Percentiles rank a stretch among this genome's conserved stretches.
Evolutionary conservation across 2,329 filamentous ascomycete species (phyloP).

Genomic region (Trichoderma polysporum): DNA sequence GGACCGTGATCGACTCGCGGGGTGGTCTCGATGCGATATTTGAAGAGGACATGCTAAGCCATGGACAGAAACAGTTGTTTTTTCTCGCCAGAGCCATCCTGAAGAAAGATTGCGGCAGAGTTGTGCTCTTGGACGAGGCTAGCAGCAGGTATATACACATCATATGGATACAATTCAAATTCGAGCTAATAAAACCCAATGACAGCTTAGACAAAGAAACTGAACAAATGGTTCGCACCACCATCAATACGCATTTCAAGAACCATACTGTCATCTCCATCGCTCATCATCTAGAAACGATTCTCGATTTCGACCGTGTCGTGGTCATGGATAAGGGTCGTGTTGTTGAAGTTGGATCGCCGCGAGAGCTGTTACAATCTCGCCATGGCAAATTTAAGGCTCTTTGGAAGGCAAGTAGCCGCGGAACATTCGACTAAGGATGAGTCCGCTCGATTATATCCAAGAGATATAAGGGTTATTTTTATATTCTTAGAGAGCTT

Average conservation of each 20-base stretch:
- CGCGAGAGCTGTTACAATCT: conserved; percentile 24
- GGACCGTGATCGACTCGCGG: conserved; percentile 37
- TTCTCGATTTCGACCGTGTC: conserved; percentile 37
- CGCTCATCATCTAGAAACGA: conserved; percentile 44
- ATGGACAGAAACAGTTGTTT: conserved; percentile 53
- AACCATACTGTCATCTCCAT: conserved; percentile 53
- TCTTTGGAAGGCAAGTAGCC: conserved; percentile 32
- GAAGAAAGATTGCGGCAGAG: conserved; percentile 34
- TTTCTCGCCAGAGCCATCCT: conserved; percentile 49
- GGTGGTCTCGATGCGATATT: conserved; percentile 42
- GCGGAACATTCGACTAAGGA: neutral
- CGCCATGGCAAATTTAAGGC: conserved; percentile 27
- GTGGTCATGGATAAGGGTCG: conserved; percentile 31
- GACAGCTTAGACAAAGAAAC: conserved; percentile 36
- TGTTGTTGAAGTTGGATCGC: conserved; percentile 30
- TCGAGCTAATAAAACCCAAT: conserved; percentile 12
- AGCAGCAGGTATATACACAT: conserved; percentile 31
- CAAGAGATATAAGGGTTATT: neutral
- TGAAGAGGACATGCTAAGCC: conserved; percentile 37
- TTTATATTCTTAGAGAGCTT: neutral
- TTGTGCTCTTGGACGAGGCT: conserved; percentile 49
- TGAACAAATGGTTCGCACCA: conserved; percentile 33
- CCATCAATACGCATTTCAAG: conserved; percentile 35
- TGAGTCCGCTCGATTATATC: neutral
- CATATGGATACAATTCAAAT: neutral